These are phyloP conservation scores for Lipomyces sp. DNA, from an alignment of 805 yeast species.

Conservation along the genomic window DNA sequence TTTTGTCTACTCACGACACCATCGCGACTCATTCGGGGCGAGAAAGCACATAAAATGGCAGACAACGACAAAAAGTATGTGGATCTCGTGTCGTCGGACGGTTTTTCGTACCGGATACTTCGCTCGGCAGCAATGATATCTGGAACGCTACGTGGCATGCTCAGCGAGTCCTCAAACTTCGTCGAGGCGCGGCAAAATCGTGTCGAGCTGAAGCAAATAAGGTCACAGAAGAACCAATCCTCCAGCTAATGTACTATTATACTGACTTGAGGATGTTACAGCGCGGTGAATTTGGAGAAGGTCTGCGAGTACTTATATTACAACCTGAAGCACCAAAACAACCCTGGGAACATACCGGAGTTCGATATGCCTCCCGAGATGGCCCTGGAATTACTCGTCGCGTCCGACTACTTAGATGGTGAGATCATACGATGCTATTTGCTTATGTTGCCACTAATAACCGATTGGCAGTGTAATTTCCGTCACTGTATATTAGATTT, in stretches of 20 bases:
- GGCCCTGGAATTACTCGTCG: slow-evolving; percentile 86
- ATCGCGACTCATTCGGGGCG: background rate
- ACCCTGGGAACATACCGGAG: slow-evolving; percentile 59
- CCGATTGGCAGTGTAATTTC: too few species aligned
- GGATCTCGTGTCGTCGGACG: slow-evolving; percentile 71
- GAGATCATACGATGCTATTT: background rate
- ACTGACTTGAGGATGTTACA: slow-evolving; percentile 33
- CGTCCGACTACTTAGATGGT: slow-evolving; percentile 82
- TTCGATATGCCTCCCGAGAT: slow-evolving; percentile 91
- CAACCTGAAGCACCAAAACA: slow-evolving; percentile 56
- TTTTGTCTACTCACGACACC: too few species aligned
- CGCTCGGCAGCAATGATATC: slow-evolving; percentile 76
- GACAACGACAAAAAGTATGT: slow-evolving; percentile 41
- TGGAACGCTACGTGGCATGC: slow-evolving; percentile 59
- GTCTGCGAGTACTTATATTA: slow-evolving; percentile 83
- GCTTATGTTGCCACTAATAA: background rate
- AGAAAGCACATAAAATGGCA: background rate
- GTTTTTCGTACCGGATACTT: slow-evolving; percentile 56
- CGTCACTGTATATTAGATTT: too few species aligned
- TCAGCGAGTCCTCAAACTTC: slow-evolving; percentile 45
- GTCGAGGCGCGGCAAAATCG: slow-evolving; percentile 57
- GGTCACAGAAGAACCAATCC: too few species aligned
- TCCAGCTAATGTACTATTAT: background rate
- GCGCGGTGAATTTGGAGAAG: slow-evolving; percentile 67
- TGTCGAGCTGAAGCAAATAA: slow-evolving; percentile 56